Percentiles rank a stretch among this genome's conserved stretches.
These are phyloP conservation scores for Cercospora zeae-maydis DNA, from an alignment of 2,329 filamentous ascomycete genomes.

Conservation along the genomic window DNA sequence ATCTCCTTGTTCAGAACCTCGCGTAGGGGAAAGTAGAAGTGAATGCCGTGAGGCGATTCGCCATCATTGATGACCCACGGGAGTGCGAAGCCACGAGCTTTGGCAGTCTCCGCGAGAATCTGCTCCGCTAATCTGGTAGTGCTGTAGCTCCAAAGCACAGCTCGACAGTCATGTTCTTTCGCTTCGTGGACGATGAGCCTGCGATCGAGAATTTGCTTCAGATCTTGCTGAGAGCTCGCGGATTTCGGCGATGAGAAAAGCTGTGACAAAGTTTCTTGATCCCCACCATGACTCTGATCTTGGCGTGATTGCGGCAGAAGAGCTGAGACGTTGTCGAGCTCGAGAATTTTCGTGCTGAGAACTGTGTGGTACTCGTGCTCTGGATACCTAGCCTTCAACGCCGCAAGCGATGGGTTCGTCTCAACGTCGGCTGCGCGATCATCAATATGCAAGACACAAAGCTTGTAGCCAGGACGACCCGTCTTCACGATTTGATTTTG, in stretches of 20 bases:
- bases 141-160: slow-evolving; percentile 77
- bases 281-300: background rate
- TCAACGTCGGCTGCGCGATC: slow-evolving; percentile 27
- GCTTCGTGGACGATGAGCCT: slow-evolving; percentile 68
- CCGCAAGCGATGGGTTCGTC: slow-evolving; percentile 26
- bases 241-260: slow-evolving; percentile 37
- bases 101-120: slow-evolving; percentile 81
- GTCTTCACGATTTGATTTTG: slow-evolving; percentile 62
- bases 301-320: slow-evolving; percentile 1
- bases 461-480: slow-evolving; percentile 63
- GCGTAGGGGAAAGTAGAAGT: slow-evolving; percentile 75
- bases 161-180: slow-evolving; percentile 58
- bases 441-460: slow-evolving; percentile 54
- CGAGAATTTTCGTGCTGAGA: slow-evolving; percentile 15
- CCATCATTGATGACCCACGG: slow-evolving; percentile 82
- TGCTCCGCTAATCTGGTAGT: slow-evolving; percentile 85
- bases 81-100: slow-evolving; percentile 79
- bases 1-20: slow-evolving; percentile 84
- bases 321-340: slow-evolving; percentile 12
- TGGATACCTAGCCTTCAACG: slow-evolving; percentile 60
- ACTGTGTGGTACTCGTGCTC: slow-evolving; percentile 45
- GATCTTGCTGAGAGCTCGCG: slow-evolving; percentile 70
- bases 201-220: slow-evolving; percentile 66
- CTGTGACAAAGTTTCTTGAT: background rate
- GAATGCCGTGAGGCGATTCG: slow-evolving; percentile 53